Base-by-base conservation (phyloP, 2,329 filamentous ascomycete species). In the Ceratocystis albifundus region DNA sequence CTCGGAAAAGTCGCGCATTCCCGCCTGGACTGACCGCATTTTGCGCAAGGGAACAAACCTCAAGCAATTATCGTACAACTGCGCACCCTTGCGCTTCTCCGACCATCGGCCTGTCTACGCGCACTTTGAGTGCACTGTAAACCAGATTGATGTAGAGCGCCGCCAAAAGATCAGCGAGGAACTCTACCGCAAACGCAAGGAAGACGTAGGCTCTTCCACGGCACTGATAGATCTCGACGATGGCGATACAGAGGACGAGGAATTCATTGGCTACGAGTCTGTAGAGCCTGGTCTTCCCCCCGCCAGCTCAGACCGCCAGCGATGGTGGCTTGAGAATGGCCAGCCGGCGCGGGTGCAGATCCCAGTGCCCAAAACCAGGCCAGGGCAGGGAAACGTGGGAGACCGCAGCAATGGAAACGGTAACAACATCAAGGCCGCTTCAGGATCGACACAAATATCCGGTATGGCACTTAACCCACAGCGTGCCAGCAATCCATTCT, bases 91-190 rank as follows among this genome's bases (percentile, higher is more conserved):
- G 45, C 84, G 82, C 12, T 96, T 97, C 74, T 99, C 94, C 0
- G 94, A 99, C 73, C 94, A 99, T 75, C 84, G 92, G n/a, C 94
- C 94, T 1, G 93, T 99, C 0, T 96, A 90, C 75, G 92, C 90
- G 12, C 85, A 85, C 0, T 99, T 99, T 73, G 84, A 90, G 70
- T 95, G 92, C 75, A 84, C 81, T 0, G 88, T 97, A 64, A 92
- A 80, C 70, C 85, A 94, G 57, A 79, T 97, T 10, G 84, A 99
- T 70, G 89, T 96, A 73, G 77, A 76, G 28, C 78, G 81, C 65
- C 90, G 89, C 70, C 87, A 92, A 69, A 76, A 78, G 3, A 84
- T 97, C 61, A 89, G 88, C 72, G 82, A 82, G 41, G 81, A 88
- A 64, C 79, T 97, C 10, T 96, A 97, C 73, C 79, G 82, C 25